Conservation (phyloP, 805 yeast species). For the Maudiozyma saulgeensis region DNA sequence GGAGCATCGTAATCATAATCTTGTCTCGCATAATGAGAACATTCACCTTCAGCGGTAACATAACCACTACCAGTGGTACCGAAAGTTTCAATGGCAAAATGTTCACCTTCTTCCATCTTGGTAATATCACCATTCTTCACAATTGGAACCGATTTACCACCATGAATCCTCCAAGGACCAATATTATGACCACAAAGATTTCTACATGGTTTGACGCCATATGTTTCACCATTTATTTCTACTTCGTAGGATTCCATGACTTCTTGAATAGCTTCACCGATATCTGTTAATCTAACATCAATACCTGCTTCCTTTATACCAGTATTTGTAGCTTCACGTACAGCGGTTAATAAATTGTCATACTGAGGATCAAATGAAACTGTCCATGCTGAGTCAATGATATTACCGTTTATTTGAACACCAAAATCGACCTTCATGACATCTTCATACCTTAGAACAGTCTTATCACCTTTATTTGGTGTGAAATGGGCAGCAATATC, state of each 20-base stretch:
- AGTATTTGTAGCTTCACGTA: constrained; percentile 85
- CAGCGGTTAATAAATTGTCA: constrained; percentile 74
- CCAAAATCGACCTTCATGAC: constrained; percentile 97
- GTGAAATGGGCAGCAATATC: constrained; percentile 97
- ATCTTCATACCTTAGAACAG: constrained; percentile 73
- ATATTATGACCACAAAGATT: constrained; percentile 94
- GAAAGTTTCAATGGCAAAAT: constrained; percentile 95
- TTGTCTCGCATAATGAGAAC: constrained; percentile 81
- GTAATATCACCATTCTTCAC: constrained; percentile 89
- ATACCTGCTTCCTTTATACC: constrained; percentile 91
- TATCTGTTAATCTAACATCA: constrained; percentile 88
- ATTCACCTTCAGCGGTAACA: constrained; percentile 80
- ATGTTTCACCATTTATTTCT: constrained; percentile 76
- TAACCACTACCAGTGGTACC: constrained; percentile 95
- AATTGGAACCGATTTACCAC: constrained; percentile 94
- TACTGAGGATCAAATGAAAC: constrained; percentile 77
- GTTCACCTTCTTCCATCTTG: constrained; percentile 98
- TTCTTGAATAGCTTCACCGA: constrained; percentile 93
- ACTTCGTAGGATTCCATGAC: constrained; percentile 95
- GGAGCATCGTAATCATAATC: constrained; percentile 30
- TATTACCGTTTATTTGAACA: constrained; percentile 89
- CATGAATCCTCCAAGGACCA: constrained; percentile 75
- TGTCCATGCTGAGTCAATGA: constrained; percentile 92
- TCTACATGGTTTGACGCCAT: constrained; percentile 80
- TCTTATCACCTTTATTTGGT: constrained; percentile 89